Evolutionary conservation across 1,284 basidiomycete species (phyloP).

Genomic region (Irpex sp.): DNA sequence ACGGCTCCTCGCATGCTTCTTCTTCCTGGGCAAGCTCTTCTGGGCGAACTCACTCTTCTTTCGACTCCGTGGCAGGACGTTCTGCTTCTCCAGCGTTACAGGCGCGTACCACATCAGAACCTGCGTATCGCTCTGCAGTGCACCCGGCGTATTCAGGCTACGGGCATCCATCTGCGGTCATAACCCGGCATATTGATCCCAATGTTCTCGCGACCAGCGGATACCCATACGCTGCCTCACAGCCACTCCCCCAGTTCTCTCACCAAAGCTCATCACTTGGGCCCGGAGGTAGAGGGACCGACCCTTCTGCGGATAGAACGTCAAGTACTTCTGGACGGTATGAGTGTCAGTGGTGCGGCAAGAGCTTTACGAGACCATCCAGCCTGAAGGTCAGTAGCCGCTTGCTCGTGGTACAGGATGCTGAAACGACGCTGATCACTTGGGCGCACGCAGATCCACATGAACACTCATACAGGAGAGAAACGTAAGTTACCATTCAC

Average conservation of each 20-base stretch:
- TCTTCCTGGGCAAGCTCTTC: not conserved
- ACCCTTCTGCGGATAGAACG: conserved; percentile 21
- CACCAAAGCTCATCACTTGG: conserved; percentile 17
- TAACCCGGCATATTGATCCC: conserved; percentile 18
- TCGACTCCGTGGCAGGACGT: not conserved
- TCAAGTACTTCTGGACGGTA: conserved; percentile 48
- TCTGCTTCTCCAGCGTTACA: conserved; percentile 10
- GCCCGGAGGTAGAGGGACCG: conserved; percentile 14
- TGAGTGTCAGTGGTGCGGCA: conserved; percentile 74
- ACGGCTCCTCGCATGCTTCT: conserved; percentile 18
- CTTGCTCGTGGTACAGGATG: conserved; percentile 12
- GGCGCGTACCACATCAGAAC: conserved; percentile 14
- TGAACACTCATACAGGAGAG: conserved; percentile 82
- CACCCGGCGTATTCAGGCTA: conserved; percentile 15
- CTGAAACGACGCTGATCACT: conserved; percentile 8
- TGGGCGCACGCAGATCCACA: conserved; percentile 57
- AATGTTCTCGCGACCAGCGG: conserved; percentile 22
- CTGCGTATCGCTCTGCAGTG: conserved; percentile 13
- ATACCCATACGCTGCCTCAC: conserved; percentile 28
- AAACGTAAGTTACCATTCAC: conserved; percentile 56
- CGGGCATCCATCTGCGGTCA: conserved; percentile 7
- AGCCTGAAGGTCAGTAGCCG: conserved; percentile 61
- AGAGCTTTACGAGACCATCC: conserved; percentile 78
- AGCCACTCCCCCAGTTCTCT: conserved; percentile 16
- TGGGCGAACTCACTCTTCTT: not conserved